Conservation (phyloP, 78 protist species). For the Carpediemonas membranifera region DNA sequence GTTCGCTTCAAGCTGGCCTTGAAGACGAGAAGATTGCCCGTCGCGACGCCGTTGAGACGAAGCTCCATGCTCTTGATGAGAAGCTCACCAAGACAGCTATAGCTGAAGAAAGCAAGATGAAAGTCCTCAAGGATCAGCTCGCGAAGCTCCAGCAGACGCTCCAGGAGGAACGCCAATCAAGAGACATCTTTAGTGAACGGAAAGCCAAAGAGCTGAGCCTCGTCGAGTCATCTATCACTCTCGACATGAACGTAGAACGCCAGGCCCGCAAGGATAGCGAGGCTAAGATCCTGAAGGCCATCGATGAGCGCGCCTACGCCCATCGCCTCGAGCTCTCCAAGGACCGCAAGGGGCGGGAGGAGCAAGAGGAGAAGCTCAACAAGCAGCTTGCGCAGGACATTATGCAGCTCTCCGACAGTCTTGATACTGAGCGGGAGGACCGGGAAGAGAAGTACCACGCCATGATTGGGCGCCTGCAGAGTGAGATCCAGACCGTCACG, state of each 20-base stretch:
- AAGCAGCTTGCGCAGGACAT: too few relatives aligned
- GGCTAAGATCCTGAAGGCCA: constrained; percentile 8
- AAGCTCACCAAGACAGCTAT: not conserved
- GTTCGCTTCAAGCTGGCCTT: not conserved
- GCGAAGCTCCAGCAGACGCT: constrained; percentile 21
- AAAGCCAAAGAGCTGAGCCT: constrained; percentile 39
- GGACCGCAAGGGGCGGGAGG: constrained; percentile 13
- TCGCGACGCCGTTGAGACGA: constrained; percentile 16
- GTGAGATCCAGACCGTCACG: too few relatives aligned
- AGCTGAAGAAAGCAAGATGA: constrained; percentile 6
- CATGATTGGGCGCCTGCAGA: too few relatives aligned
- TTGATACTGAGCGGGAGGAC: too few relatives aligned
- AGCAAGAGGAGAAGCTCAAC: too few relatives aligned
- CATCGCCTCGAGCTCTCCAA: not conserved
- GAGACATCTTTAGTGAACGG: constrained; percentile 26
- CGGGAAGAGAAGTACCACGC: too few relatives aligned
- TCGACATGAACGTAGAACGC: constrained; percentile 25
- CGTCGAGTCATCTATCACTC: constrained; percentile 12
- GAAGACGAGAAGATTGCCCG: not conserved
- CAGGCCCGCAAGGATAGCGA: constrained; percentile 30
- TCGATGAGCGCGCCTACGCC: constrained; percentile 21
- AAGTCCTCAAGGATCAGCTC: constrained; percentile 18
- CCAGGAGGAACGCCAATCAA: not conserved
- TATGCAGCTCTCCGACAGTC: too few relatives aligned
- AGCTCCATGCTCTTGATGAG: constrained; percentile 12